Conservation (phyloP, 805 yeast genomes). For the Yarrowia sp. region DNA sequence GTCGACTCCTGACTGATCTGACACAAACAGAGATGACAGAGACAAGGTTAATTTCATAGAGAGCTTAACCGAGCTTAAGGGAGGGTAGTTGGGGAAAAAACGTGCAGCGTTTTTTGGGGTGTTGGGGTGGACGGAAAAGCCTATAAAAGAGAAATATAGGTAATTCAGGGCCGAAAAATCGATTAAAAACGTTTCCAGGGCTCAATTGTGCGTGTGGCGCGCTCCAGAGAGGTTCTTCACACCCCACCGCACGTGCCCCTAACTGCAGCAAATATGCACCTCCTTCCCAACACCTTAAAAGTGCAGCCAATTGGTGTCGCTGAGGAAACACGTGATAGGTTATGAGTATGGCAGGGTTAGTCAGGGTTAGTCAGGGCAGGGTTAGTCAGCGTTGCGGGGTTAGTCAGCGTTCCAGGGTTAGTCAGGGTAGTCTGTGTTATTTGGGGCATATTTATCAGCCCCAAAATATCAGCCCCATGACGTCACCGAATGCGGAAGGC, state of each 20-base stretch:
- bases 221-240: too few species aligned
- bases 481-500: too few species aligned
- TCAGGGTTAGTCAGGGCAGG: too few species aligned
- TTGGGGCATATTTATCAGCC: too few species aligned
- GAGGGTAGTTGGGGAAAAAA: background rate
- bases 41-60: constrained; percentile 24
- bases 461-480: too few species aligned
- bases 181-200: too few species aligned
- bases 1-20: constrained; percentile 35
- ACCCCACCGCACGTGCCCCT: constrained; percentile 27
- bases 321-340: constrained; percentile 28
- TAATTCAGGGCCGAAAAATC: too few species aligned
- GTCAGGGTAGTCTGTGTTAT: too few species aligned
- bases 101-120: background rate
- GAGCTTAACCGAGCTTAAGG: constrained; percentile 28
- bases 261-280: constrained; percentile 19
- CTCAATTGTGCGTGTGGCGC: too few species aligned
- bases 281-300: constrained; percentile 27
- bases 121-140: too few species aligned
- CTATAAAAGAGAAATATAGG: background rate
- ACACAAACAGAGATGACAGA: constrained; percentile 11
- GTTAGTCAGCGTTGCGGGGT: too few species aligned
- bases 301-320: constrained; percentile 31
- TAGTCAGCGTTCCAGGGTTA: too few species aligned
- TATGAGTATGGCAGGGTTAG: constrained; percentile 26